Percentiles rank a stretch among this genome's conserved stretches.
phyloP scores from a whole-genome alignment of 441 rosid species.

The Mallotus japonicus region DNA sequence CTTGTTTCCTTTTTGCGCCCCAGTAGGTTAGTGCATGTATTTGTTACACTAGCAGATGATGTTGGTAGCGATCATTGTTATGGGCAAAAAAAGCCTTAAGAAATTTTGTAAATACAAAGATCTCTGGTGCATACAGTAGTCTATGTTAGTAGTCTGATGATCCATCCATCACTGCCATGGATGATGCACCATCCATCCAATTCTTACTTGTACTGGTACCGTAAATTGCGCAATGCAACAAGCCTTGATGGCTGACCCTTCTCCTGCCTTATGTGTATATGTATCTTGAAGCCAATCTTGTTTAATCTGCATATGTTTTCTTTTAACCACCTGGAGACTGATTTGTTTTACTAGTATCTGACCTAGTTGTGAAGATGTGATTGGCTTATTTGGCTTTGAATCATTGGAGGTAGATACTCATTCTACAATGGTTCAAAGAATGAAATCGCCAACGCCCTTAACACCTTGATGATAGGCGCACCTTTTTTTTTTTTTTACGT shows the following conservation, averaged over 20 bases:
- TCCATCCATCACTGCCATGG: slow-evolving; percentile 12
- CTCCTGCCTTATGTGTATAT: neutral
- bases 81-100: slow-evolving; percentile 46
- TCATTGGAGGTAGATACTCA: neutral
- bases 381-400: no score
- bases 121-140: slow-evolving; percentile 29
- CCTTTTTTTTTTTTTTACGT: no score
- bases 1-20: slow-evolving; percentile 37
- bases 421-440: no score
- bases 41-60: slow-evolving; percentile 40
- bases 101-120: slow-evolving; percentile 57
- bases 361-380: neutral
- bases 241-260: neutral
- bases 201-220: neutral
- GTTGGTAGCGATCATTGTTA: slow-evolving; percentile 47
- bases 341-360: neutral
- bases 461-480: neutral
- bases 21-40: slow-evolving; percentile 52
- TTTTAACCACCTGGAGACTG: no score
- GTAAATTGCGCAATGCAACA: neutral
- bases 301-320: neutral
- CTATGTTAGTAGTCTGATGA: neutral
- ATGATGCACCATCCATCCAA: neutral
- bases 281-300: neutral
- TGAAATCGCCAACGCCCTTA: neutral